These are phyloP conservation scores for Aegilops umbellulata DNA, from an alignment of 176 grass and related monocot species.

Conservation along the genomic window DNA sequence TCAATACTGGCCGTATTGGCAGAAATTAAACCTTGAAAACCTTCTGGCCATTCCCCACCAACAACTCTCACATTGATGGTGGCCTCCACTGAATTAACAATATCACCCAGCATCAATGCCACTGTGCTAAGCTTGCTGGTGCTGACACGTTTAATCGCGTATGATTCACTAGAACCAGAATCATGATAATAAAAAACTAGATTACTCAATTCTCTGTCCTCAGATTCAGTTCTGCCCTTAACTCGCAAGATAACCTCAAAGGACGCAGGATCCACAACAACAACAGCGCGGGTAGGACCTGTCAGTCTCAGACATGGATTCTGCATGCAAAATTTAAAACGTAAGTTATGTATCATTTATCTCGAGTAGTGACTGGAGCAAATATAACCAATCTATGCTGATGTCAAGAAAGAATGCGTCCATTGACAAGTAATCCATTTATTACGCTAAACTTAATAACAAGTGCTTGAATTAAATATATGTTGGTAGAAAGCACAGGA, in stretches of 20 bases:
- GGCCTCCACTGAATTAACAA: neutral
- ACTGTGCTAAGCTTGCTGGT: constrained; percentile 22
- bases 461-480: neutral
- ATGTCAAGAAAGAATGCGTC: neutral
- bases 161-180: neutral
- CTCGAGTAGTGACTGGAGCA: neutral
- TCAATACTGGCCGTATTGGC: neutral
- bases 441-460: neutral
- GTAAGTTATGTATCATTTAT: neutral
- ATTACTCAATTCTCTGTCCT: neutral
- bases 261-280: neutral
- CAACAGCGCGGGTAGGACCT: constrained; percentile 14
- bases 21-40: neutral
- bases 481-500: neutral
- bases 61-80: constrained; percentile 1
- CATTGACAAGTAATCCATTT: neutral
- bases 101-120: neutral
- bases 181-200: neutral
- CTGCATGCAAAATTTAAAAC: neutral
- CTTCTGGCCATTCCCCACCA: neutral
- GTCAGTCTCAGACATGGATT: constrained; percentile 8
- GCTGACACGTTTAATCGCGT: neutral
- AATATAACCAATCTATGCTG: neutral
- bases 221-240: neutral
- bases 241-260: constrained; percentile 8